Evolutionary conservation across 768 basidiomycete genomes (phyloP).

Genomic region (Lentinula raphanica): DNA sequence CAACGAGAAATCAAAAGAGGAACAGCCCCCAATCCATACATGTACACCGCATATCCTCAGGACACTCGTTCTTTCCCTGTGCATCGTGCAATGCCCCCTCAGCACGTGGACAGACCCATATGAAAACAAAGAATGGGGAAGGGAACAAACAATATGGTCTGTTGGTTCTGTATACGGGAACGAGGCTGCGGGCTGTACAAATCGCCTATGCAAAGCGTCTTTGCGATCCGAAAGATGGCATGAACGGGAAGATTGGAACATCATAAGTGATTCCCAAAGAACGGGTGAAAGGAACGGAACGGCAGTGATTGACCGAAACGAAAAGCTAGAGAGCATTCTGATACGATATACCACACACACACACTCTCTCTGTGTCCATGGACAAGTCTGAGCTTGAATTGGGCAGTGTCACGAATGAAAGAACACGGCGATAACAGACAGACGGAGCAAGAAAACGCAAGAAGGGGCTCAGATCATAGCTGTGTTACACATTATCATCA

Average conservation of each 20-base stretch:
- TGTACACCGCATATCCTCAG: not conserved
- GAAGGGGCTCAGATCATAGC: slow-evolving; percentile 3
- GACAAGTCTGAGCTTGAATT: too few species aligned
- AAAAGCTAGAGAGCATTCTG: too few species aligned
- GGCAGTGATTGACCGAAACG: too few species aligned
- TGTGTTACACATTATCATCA: not conserved
- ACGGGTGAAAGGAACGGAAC: not conserved
- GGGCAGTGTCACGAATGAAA: too few species aligned
- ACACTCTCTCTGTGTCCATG: too few species aligned
- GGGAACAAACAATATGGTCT: too few species aligned
- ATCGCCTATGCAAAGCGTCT: not conserved
- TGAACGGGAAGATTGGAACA: not conserved
- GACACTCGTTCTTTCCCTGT: not conserved
- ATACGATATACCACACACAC: too few species aligned
- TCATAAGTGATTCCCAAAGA: not conserved
- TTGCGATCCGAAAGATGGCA: not conserved
- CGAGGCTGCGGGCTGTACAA: slow-evolving; percentile 2
- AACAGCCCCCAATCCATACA: not conserved
- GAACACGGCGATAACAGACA: not conserved
- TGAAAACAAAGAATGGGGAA: too few species aligned
- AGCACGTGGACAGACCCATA: not conserved
- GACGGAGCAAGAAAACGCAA: too few species aligned
- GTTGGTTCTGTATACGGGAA: not conserved
- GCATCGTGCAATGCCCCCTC: not conserved
- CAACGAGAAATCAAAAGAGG: too few species aligned